Conservation (phyloP, 306 rosid genomes). For the Acacia confusa region DNA sequence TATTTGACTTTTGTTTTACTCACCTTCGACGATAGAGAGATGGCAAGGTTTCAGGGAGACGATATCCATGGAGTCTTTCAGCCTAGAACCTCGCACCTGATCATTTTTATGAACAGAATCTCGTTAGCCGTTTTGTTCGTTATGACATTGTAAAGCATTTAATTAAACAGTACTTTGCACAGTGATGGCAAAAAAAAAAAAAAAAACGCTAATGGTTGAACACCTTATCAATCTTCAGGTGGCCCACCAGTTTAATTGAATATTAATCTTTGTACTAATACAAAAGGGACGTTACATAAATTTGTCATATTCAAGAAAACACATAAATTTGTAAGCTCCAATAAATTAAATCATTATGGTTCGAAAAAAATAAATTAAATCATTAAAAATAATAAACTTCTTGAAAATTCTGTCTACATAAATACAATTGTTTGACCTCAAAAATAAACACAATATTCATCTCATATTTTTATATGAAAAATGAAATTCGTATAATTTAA, state of each 20-base stretch:
- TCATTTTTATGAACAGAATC: neutral
- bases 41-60: conserved; percentile 82
- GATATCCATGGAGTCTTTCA: conserved; percentile 81
- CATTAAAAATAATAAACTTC: neutral
- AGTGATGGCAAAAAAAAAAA: too few species aligned
- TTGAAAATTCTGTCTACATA: neutral
- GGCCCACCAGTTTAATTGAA: neutral
- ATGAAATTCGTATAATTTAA: neutral
- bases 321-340: neutral
- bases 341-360: neutral
- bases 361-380: too few species aligned
- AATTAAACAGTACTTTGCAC: too few species aligned
- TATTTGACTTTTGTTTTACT: conserved; percentile 14
- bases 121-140: conserved; percentile 23
- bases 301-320: neutral
- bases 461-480: neutral
- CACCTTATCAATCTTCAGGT: neutral
- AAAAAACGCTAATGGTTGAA: too few species aligned
- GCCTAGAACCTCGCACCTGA: conserved; percentile 73
- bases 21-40: conserved; percentile 76
- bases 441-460: neutral
- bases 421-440: neutral
- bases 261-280: neutral
- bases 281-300: neutral
- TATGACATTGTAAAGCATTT: neutral